Conservation (phyloP, 2,329 filamentous ascomycete genomes). For the Drechslerella dactyloides region DNA sequence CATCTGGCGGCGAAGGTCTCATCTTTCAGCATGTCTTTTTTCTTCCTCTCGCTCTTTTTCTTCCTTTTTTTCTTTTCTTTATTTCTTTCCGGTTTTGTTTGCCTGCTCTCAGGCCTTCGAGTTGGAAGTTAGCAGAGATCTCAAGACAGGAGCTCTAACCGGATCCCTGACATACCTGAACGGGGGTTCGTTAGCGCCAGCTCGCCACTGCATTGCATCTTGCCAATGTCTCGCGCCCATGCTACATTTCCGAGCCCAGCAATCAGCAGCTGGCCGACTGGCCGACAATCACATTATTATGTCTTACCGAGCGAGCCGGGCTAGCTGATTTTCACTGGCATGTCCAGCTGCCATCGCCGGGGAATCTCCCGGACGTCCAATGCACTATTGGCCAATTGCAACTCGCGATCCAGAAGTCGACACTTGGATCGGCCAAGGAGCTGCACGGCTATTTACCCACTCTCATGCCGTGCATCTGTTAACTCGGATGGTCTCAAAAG, state of each 20-base stretch:
- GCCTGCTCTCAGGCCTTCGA: constrained; percentile 6
- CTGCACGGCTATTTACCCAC: not conserved
- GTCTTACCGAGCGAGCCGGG: not conserved
- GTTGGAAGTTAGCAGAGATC: constrained; percentile 3
- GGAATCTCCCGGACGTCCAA: not conserved
- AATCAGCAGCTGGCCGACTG: not conserved
- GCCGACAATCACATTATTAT: not conserved
- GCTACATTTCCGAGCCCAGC: too few species aligned
- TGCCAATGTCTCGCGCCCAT: too few species aligned
- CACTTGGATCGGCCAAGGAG: not conserved
- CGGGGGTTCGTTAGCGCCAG: constrained; percentile 5
- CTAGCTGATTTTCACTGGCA: constrained; percentile 5
- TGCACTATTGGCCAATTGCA: not conserved
- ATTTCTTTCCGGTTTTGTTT: not conserved
- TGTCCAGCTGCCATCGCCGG: constrained; percentile 9
- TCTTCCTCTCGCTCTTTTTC: not conserved
- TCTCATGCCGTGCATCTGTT: constrained; percentile 1
- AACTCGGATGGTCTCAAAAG: not conserved
- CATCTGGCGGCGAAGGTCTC: too few species aligned
- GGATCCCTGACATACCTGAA: not conserved
- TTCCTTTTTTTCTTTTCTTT: not conserved
- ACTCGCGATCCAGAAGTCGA: not conserved
- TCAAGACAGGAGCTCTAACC: constrained; percentile 8
- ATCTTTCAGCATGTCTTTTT: too few species aligned
- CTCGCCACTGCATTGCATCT: constrained; percentile 11